A percentile compares a stretch with the other conserved stretches of the same genome.
These are phyloP conservation scores for Acanthochlamys bracteata DNA, from an alignment of 106 monocot species.

Conservation along the genomic window DNA sequence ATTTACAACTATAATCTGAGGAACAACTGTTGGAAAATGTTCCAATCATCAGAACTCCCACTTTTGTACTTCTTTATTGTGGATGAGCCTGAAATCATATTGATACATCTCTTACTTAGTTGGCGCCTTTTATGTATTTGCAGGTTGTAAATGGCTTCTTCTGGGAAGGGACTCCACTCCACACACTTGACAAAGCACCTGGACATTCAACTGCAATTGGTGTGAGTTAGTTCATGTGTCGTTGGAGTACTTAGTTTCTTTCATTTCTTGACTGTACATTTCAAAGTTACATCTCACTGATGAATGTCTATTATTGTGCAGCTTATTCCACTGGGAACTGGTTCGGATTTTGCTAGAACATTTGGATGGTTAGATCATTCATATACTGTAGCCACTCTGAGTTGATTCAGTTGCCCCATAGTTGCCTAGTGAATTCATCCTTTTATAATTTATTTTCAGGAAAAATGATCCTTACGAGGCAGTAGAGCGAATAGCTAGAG, in stretches of 20 bases:
- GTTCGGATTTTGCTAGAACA: constrained; percentile 98
- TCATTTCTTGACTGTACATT: neutral
- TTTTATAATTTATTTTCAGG: constrained; percentile 42
- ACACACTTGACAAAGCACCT: constrained; percentile 16
- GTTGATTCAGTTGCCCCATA: constrained; percentile 8
- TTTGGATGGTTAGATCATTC: constrained; percentile 69
- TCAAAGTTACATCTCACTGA: constrained; percentile 5
- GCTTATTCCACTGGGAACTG: constrained; percentile 97
- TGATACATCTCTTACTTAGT: constrained; percentile 6
- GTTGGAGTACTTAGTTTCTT: neutral
- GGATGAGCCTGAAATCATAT: no score
- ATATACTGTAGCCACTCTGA: neutral
- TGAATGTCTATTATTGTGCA: constrained; percentile 32
- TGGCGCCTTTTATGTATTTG: no score
- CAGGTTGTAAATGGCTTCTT: constrained; percentile 98
- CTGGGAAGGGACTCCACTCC: constrained; percentile 50
- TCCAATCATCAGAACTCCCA: no score
- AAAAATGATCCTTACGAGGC: constrained; percentile 83
- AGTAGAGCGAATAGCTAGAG: constrained; percentile 79
- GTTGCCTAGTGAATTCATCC: constrained; percentile 1
- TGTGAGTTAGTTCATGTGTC: constrained; percentile 44
- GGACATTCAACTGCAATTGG: constrained; percentile 70
- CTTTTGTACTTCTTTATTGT: no score
- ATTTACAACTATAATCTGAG: no score
- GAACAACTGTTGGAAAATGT: no score